Evolutionary conservation across 768 basidiomycete species (phyloP).

Genomic region (Lactarius quietus): DNA sequence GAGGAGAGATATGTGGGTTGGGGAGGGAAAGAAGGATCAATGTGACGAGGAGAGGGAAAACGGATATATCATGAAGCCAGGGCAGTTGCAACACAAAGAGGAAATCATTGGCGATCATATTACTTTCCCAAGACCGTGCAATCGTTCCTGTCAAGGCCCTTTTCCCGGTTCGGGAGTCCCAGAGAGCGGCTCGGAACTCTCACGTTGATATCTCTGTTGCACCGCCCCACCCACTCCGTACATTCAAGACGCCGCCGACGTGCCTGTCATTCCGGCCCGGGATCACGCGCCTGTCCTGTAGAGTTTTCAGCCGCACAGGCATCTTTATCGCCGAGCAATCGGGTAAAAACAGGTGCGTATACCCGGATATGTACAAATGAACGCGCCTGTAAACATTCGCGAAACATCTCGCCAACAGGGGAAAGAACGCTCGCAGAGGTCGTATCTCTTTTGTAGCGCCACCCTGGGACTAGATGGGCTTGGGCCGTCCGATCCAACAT

Average conservation of each 20-base stretch:
- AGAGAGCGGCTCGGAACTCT: constrained; percentile 1
- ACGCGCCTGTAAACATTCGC: constrained; percentile 10
- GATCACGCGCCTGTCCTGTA: neutral
- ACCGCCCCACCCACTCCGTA: neutral
- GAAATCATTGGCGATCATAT: constrained; percentile 23
- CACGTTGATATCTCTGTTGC: neutral
- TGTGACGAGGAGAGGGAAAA: constrained; percentile 7
- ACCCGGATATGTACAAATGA: constrained; percentile 24
- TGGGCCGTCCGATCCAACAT: neutral
- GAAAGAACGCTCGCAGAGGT: constrained; percentile 4
- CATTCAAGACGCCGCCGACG: constrained; percentile 6
- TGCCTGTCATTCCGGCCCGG: neutral
- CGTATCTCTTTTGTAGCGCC: neutral
- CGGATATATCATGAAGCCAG: constrained; percentile 16
- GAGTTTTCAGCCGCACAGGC: constrained; percentile 4
- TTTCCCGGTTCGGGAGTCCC: constrained; percentile 9
- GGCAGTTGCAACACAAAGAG: constrained; percentile 17
- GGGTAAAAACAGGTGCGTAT: constrained; percentile 11
- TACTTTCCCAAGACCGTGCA: constrained; percentile 24
- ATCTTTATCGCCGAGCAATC: constrained; percentile 17
- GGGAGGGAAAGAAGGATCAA: neutral
- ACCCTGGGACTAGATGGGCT: neutral
- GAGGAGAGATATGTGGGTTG: neutral
- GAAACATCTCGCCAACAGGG: constrained; percentile 9
- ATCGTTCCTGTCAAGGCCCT: neutral